A percentile compares a stretch with the other conserved stretches of the same genome.
These are phyloP conservation scores for Extremus antarcticus DNA, from an alignment of 495 filamentous ascomycete species.

Conservation along the genomic window DNA sequence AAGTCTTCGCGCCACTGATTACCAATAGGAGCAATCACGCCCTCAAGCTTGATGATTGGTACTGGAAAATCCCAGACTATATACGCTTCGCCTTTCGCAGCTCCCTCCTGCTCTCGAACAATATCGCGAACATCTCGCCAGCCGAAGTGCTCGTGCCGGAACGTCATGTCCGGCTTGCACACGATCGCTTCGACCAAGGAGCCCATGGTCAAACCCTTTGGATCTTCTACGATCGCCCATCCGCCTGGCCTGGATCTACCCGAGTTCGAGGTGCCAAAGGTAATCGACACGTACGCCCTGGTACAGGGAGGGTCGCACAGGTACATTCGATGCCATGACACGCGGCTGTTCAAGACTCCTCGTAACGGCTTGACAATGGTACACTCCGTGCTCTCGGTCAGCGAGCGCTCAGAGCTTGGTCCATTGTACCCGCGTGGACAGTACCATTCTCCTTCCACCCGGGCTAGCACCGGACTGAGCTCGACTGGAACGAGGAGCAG, in stretches of 20 bases:
- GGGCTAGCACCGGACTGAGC: too few relatives aligned
- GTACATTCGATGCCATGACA: neutral
- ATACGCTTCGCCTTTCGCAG: neutral
- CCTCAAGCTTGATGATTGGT: neutral
- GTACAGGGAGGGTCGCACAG: neutral
- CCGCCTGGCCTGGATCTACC: neutral
- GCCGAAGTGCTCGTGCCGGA: too few relatives aligned
- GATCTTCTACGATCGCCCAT: neutral
- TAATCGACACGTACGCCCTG: neutral
- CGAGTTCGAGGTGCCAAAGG: neutral
- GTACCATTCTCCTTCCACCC: too few relatives aligned
- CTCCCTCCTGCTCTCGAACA: neutral
- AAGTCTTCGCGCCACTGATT: neutral
- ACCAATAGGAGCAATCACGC: neutral
- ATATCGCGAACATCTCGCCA: too few relatives aligned
- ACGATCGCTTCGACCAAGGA: neutral
- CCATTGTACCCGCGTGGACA: too few relatives aligned
- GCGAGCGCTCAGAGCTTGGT: too few relatives aligned
- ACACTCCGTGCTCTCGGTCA: too few relatives aligned
- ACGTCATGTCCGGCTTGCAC: neutral
- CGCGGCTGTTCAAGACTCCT: neutral
- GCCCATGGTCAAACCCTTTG: neutral
- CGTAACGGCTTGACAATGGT: neutral
- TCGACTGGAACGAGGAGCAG: too few relatives aligned
- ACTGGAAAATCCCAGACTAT: neutral